Conservation (phyloP, 2,329 filamentous ascomycete genomes). For the Triangularia verruculosa region DNA sequence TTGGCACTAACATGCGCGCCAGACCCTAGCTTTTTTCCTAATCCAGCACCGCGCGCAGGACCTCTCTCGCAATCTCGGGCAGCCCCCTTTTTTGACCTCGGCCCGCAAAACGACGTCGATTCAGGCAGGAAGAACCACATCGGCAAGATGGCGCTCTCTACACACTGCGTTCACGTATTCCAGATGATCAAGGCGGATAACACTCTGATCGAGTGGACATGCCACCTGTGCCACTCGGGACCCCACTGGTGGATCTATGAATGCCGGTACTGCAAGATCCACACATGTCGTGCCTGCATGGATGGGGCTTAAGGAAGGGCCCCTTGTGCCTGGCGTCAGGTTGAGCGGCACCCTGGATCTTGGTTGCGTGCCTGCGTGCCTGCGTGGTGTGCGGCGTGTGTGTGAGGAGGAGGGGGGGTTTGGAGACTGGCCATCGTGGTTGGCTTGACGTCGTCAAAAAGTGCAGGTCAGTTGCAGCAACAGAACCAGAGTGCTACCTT, state of each 20-base stretch:
- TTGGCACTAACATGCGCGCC: slow-evolving; percentile 21
- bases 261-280: slow-evolving; percentile 66
- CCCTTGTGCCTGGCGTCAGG: slow-evolving; percentile 9
- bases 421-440: slow-evolving; percentile 13
- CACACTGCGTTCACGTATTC: slow-evolving; percentile 60
- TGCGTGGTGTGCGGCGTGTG: slow-evolving; percentile 2
- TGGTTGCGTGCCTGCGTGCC: slow-evolving; percentile 4
- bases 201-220: slow-evolving; percentile 63
- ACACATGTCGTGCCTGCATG: slow-evolving; percentile 59
- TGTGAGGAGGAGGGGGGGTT: slow-evolving; percentile 4
- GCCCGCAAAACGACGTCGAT: slow-evolving; percentile 1
- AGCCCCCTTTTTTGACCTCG: slow-evolving; percentile 6
- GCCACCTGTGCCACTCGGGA: slow-evolving; percentile 61
- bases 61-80: slow-evolving; percentile 5
- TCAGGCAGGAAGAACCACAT: slow-evolving; percentile 21
- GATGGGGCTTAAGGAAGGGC: slow-evolving; percentile 34
- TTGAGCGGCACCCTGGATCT: slow-evolving; percentile 7
- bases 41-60: slow-evolving; percentile 16
- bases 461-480: slow-evolving; percentile 23
- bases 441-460: slow-evolving; percentile 10
- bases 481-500: slow-evolving; percentile 8
- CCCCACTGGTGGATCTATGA: slow-evolving; percentile 68
- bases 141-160: slow-evolving; percentile 49
- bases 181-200: slow-evolving; percentile 65
- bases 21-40: slow-evolving; percentile 18